A percentile compares a stretch with the other conserved stretches of the same genome.
These are phyloP conservation scores for Thalassiosira mediterranea DNA, from an alignment of 352 stramenopile genomes.

Conservation along the genomic window DNA sequence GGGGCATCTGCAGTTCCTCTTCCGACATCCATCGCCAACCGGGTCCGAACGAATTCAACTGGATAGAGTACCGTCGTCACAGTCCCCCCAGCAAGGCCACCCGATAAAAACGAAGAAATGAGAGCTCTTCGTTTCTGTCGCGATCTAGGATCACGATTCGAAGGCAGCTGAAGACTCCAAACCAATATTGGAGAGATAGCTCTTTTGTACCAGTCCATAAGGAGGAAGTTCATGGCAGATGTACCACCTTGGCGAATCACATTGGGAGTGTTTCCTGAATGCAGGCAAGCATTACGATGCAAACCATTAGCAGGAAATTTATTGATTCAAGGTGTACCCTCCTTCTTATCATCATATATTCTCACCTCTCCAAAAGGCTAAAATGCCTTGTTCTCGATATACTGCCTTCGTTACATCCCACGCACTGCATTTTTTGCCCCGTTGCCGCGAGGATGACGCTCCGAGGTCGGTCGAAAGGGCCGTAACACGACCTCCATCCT, in stretches of 20 bases:
- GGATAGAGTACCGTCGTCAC: slow-evolving; percentile 92
- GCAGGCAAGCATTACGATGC: too few species aligned
- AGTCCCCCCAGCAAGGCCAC: slow-evolving; percentile 91
- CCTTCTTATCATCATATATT: too few species aligned
- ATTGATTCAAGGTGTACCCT: too few species aligned
- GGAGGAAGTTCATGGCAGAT: slow-evolving; percentile 77
- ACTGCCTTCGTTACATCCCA: slow-evolving; percentile 58
- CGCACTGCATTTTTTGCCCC: slow-evolving; percentile 19
- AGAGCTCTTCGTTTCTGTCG: slow-evolving; percentile 48
- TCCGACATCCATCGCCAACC: slow-evolving; percentile 81
- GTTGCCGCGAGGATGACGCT: too few species aligned
- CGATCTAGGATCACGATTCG: slow-evolving; percentile 40
- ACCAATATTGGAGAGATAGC: slow-evolving; percentile 47
- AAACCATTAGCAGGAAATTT: too few species aligned
- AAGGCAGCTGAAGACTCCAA: slow-evolving; percentile 46
- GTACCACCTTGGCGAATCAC: slow-evolving; percentile 70
- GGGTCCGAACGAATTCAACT: slow-evolving; percentile 80
- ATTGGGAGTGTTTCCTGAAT: slow-evolving; percentile 83
- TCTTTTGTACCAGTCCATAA: slow-evolving; percentile 81
- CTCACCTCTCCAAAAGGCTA: slow-evolving; percentile 83
- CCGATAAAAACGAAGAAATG: slow-evolving; percentile 76
- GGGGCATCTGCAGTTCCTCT: slow-evolving; percentile 42
- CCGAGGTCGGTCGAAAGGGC: too few species aligned
- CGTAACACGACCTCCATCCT: background rate
- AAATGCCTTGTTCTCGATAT: slow-evolving; percentile 70